Base-by-base conservation (phyloP, 1,139 yeast genomes). In the Blastobotrys apis region DNA sequence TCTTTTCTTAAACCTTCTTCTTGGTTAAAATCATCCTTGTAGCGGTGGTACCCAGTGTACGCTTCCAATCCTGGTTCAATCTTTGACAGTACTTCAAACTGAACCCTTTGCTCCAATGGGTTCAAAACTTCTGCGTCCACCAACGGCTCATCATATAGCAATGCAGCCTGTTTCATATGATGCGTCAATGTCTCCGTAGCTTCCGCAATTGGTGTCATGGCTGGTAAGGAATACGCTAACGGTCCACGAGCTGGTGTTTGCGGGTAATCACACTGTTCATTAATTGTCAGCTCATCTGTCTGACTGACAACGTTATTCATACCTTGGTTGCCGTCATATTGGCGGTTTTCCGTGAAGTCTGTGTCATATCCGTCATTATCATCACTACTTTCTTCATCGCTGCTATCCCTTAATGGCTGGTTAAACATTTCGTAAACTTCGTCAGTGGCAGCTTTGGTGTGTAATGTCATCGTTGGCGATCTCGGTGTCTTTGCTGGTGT, bases 351-450 rank as follows among this genome's bases (percentile, higher is more conserved):
- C 16, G 47, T 43, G 30, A 33, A 37, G 22, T 44, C 41, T 38
- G 45, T 48, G 19, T 48, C 49, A 16, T 39, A 38, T 10, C 21
- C 37, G 26, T 21, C 34, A n/a, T n/a, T n/a, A n/a, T 37, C 45
- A 12, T 35, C 27, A 17, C 13, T 26, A 13, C 30, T 17, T 2
- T 50, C 56, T 19, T 47, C 51, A 13, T 49, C 48, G 17, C 43
- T 53, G 13, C 48, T 53, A 17, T 43, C 51, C 29, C 65, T 63
- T 2, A 79, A 67, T 0, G 83, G 84, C 53, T 77, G 80, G 56
- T 83, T 86, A 59, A 86, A 85, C 84, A 88, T 84, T 19, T 75
- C 75, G 49, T 77, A 71, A 0, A 88, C 81, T 54, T 87, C 96
- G 43, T 79, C 78, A 45, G 80, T 75, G 0, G 95, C 94, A 55